Conservation (phyloP, 163 green algal genomes). For the Prototheca wickerhamii region DNA sequence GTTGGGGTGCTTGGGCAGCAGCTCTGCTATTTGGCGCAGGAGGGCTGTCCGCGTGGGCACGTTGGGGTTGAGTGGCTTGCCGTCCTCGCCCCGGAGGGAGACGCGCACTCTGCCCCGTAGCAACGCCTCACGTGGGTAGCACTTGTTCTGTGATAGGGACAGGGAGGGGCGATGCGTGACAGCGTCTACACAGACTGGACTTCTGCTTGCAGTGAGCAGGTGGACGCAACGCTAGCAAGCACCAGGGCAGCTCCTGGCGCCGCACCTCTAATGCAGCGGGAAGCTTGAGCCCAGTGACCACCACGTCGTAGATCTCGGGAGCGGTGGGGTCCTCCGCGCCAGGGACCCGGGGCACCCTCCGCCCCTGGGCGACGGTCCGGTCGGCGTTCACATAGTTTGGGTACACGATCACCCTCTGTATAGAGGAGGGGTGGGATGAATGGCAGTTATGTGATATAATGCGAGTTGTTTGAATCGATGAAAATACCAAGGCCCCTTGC, state of each 20-base stretch:
- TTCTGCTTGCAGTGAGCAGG: no score
- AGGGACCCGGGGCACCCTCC: slow-evolving; percentile 36
- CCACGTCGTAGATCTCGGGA: slow-evolving; percentile 42
- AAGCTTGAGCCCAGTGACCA: slow-evolving; percentile 36
- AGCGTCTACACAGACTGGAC: background rate
- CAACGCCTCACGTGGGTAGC: slow-evolving; percentile 40
- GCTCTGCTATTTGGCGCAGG: slow-evolving; percentile 27
- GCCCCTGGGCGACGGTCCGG: slow-evolving; percentile 36
- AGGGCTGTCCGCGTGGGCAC: slow-evolving; percentile 34
- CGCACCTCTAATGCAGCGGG: slow-evolving; percentile 39
- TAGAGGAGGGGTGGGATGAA: background rate
- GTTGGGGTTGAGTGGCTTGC: slow-evolving; percentile 30
- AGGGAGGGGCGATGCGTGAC: background rate
- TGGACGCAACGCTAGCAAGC: background rate
- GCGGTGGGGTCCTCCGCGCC: slow-evolving; percentile 42
- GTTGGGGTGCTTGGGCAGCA: slow-evolving; percentile 36
- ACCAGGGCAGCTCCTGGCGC: background rate
- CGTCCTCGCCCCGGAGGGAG: slow-evolving; percentile 34
- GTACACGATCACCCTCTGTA: slow-evolving; percentile 54
- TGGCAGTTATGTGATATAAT: background rate
- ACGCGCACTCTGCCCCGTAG: slow-evolving; percentile 43
- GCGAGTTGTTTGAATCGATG: no score
- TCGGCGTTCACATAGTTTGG: slow-evolving; percentile 49
- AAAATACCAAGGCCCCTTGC: no score
- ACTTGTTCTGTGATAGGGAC: slow-evolving; percentile 34